phyloP scores from a whole-genome alignment of 257 asterid species.

The Gentiana straminea region DNA sequence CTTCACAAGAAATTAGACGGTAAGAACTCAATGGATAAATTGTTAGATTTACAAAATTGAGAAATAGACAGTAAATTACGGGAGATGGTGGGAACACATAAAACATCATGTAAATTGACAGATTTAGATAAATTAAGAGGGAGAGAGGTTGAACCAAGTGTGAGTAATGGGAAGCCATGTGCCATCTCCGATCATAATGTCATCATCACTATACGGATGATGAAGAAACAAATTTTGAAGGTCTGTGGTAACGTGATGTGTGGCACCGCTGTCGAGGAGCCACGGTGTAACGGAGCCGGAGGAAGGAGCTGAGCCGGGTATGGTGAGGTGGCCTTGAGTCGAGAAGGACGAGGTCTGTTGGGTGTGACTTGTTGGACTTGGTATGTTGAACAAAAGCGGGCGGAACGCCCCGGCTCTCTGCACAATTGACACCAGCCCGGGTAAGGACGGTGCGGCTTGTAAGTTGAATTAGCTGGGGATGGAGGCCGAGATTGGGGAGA shows the following conservation, averaged over 20 bases:
- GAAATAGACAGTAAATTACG: background rate
- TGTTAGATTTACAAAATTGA: background rate
- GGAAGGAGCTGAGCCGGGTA: background rate
- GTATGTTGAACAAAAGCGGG: background rate
- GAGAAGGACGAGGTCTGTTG: background rate
- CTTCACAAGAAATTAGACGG: background rate
- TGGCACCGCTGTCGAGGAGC: conserved; percentile 4
- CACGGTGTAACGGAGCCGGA: background rate
- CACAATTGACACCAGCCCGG: background rate
- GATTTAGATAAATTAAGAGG: background rate
- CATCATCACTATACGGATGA: background rate
- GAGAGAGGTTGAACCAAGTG: background rate
- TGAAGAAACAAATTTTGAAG: background rate
- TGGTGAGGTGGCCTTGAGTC: too few species aligned
- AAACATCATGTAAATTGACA: background rate
- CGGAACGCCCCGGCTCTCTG: background rate
- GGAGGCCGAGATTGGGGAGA: too few species aligned
- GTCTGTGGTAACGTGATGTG: background rate
- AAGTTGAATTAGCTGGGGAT: too few species aligned
- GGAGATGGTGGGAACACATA: conserved; percentile 1
- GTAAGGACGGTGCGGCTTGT: background rate
- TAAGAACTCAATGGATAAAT: background rate
- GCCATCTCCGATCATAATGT: conserved; percentile 1
- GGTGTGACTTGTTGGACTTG: background rate
- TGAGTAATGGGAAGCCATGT: background rate